Evolutionary conservation across 2,329 filamentous ascomycete genomes (phyloP), one percentile per base, ranked within the genome.

Genomic region (Chaetomiaceae sp.): DNA sequence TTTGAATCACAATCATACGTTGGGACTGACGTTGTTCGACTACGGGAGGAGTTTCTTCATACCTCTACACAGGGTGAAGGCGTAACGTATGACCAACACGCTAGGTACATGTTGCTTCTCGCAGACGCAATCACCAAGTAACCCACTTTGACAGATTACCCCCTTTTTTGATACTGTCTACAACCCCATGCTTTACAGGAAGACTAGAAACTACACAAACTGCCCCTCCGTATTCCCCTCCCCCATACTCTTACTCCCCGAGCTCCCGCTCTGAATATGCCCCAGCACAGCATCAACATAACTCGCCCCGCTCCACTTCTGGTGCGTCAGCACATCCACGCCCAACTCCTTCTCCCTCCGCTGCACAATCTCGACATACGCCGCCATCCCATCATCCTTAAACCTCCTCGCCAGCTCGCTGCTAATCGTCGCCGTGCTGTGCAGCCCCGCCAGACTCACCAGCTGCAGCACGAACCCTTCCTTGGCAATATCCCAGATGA

Each of bases 351-450:
- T 96, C 74, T 99, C 94, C 36, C 85, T 80, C 48, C 84, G 79
- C 72, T 99, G 94, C 36, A 99, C 85, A 0, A 96, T 74, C 55
- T 96, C 88, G n/a, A 97, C 94, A 66, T 99, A 99, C 1, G 94
- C 92, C 65, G 94, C 79, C 94, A 99, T 99, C 51, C 94, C 94
- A 51, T 96, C 88, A 14, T 84, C 81, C 75, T 90, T 95, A 76
- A 95, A 99, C 6, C 77, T 81, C 55, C 82, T 82, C 9, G 90
- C 87, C 17, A 99, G 78, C 73, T 96, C 89, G 54, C 84, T 79
- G 17, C 80, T 80, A 45, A 82, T 80, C 15, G 81, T 79, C 4
- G 84, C 84, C 37, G 79, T 85, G 60, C 80, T 84, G 69, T 87
- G 84, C 50, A 87, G 66, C 15, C 84, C 84, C 0, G 84, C 84